Base-by-base conservation (phyloP, 345 rosid species). In the Boechera stricta region DNA sequence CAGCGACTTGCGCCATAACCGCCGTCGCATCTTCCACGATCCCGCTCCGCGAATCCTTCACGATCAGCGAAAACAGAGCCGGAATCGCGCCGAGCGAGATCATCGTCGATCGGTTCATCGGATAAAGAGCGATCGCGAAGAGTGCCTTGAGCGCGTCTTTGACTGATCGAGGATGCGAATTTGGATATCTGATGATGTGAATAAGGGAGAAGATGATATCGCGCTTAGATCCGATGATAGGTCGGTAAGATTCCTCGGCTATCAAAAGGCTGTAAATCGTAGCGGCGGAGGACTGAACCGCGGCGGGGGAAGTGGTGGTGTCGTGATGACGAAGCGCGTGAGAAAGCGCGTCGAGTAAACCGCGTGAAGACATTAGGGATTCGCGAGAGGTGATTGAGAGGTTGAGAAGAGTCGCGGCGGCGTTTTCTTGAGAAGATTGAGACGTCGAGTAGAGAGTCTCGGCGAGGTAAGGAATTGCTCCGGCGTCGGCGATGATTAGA, bases 1-100 rank as follows among this genome's bases (percentile, higher is more conserved):
- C 97, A 11, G 92, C 97, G 2, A 94, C 78, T 79, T 94, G 98
- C 28, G 97, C 95, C 59, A 90, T 75, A 74, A 94, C 98, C 29
- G 97, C 98, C 66, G 89, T 87, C 11, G 98, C 90, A 72, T 94
- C 98, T 80, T 94, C 98, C 65, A 94, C 89, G 31, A 94, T 82
- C 63, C 98, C 98, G 15, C 75, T 85, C 49, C 95, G 77, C n/a
- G 90, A 90, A 57, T 90, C 97, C 71, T 86, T 89, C 10, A 94
- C 67, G 33, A 90, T 87, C 5, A 90, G 63, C 0, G 92, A 85
- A 42, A 94, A 86, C 54, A 94, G 79, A 0, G 95, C 80, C 10
- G 85, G 81, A 11, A 85, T 83, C 36, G 86, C 91, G 36, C 97
- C 95, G 4, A 94, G 85, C 1, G 83, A 87, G 64, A 94, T 78